phyloP scores from a whole-genome alignment of 2,329 filamentous ascomycete genomes.

The Penicillium sp. region DNA sequence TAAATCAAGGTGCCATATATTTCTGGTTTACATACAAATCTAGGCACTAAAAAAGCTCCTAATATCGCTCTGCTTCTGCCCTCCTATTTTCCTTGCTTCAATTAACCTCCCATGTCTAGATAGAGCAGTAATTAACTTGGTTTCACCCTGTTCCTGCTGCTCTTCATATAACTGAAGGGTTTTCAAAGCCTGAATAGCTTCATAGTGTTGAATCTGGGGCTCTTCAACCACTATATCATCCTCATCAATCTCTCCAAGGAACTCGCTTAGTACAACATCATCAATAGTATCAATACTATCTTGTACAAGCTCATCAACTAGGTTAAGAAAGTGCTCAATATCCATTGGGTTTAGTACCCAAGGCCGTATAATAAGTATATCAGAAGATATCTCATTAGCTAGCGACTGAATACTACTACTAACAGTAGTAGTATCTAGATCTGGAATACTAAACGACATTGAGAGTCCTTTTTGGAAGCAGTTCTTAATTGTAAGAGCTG shows the following conservation, averaged over 20 bases:
- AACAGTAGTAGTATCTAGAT: neutral
- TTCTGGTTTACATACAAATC: no score
- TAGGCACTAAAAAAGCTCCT: no score
- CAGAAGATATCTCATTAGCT: neutral
- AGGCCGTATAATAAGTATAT: neutral
- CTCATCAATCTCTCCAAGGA: neutral
- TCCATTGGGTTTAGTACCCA: neutral
- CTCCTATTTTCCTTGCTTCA: no score
- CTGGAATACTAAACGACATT: neutral
- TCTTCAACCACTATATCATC: neutral
- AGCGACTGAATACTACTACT: neutral
- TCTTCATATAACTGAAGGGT: no score
- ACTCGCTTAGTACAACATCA: neutral
- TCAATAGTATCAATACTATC: neutral
- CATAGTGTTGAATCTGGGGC: neutral
- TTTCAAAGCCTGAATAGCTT: neutral
- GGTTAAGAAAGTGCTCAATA: neutral
- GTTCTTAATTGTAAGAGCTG: neutral
- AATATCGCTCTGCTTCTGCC: no score
- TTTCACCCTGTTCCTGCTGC: no score
- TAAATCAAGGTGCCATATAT: no score
- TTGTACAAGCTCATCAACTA: neutral
- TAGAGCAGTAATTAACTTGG: no score
- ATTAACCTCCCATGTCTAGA: no score
- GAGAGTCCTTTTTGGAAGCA: neutral